phyloP scores from a whole-genome alignment of 768 basidiomycete genomes.

The Amanita phalloides region DNA sequence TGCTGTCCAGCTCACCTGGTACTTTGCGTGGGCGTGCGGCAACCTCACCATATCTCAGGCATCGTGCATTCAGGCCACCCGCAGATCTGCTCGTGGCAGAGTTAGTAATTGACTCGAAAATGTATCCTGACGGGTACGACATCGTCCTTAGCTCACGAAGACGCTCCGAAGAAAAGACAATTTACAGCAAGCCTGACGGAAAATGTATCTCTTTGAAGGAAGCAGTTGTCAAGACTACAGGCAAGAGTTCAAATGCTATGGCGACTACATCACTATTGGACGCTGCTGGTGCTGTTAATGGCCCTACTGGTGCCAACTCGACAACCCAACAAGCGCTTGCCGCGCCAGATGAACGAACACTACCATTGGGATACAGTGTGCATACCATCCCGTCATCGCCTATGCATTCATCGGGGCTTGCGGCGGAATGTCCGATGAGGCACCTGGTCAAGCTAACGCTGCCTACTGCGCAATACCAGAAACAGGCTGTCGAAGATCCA shows the following conservation, averaged over 20 bases:
- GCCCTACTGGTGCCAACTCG: slow-evolving; percentile 3
- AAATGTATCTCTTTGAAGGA: slow-evolving; percentile 22
- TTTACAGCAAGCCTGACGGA: slow-evolving; percentile 4
- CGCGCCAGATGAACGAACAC: slow-evolving; percentile 10
- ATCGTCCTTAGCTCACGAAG: slow-evolving; percentile 35
- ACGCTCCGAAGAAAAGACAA: slow-evolving; percentile 20
- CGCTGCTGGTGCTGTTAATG: background rate
- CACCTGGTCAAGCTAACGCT: slow-evolving; percentile 72
- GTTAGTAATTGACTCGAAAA: slow-evolving; percentile 69
- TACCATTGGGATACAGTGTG: slow-evolving; percentile 50
- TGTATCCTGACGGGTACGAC: slow-evolving; percentile 70
- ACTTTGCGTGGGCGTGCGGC: slow-evolving; percentile 25
- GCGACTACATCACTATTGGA: background rate
- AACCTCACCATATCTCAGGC: slow-evolving; percentile 46
- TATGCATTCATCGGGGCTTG: slow-evolving; percentile 60
- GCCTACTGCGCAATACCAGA: slow-evolving; percentile 75
- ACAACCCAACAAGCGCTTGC: background rate
- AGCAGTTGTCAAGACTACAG: slow-evolving; percentile 5
- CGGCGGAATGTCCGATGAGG: slow-evolving; percentile 43
- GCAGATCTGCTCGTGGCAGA: slow-evolving; percentile 72
- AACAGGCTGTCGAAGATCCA: slow-evolving; percentile 71
- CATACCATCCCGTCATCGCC: slow-evolving; percentile 78
- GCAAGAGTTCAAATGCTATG: slow-evolving; percentile 3
- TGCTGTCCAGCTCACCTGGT: background rate
- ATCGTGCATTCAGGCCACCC: slow-evolving; percentile 45